These are phyloP conservation scores for Moringa oleifera DNA, from an alignment of 345 rosid species.

Conservation along the genomic window DNA sequence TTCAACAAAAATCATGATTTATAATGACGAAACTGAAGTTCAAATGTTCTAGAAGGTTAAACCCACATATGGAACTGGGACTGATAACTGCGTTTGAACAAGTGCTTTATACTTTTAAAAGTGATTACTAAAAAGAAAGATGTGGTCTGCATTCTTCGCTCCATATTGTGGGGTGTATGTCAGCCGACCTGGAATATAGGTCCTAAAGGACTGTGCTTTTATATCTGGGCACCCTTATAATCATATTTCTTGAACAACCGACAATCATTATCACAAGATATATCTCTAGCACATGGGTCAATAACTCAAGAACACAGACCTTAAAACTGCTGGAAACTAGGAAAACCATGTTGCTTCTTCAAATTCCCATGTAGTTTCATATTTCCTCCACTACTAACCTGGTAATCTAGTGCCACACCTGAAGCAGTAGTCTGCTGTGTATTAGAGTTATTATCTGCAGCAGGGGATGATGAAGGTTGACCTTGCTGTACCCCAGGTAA, in stretches of 20 bases:
- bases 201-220: background rate
- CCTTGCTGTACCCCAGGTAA: constrained; percentile 12
- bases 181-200: too few relatives aligned
- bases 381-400: constrained; percentile 29
- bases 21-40: background rate
- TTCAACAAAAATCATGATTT: background rate
- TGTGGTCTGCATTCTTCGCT: too few relatives aligned
- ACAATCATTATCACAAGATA: background rate
- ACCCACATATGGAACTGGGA: background rate
- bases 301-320: background rate
- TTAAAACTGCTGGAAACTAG: background rate
- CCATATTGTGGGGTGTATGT: too few relatives aligned
- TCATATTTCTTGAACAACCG: background rate
- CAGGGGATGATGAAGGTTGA: constrained; percentile 19
- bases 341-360: background rate
- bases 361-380: background rate
- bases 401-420: constrained; percentile 18
- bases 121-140: too few relatives aligned
- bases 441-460: constrained; percentile 13
- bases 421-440: constrained; percentile 19
- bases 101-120: background rate
- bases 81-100: background rate
- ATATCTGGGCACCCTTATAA: background rate
- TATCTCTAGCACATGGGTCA: background rate
- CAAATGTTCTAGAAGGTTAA: background rate